Conservation (phyloP, 768 basidiomycete species). For the Suillus hirtellus region DNA sequence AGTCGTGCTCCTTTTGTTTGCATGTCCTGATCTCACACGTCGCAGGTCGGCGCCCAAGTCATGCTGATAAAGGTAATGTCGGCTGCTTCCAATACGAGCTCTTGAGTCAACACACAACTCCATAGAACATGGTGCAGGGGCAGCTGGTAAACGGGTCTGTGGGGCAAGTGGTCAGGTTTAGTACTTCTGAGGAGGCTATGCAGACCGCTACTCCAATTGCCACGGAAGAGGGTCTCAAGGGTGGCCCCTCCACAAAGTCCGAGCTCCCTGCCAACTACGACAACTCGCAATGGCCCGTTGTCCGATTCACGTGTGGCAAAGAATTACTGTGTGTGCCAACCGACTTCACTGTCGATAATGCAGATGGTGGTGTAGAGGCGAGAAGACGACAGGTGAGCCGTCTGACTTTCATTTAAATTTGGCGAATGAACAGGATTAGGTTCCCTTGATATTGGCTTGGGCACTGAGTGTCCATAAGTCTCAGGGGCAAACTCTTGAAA, state of each 20-base stretch:
- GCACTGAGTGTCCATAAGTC: conserved; percentile 88
- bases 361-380: conserved; percentile 59
- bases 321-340: conserved; percentile 50
- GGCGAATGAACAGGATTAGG: conserved; percentile 31
- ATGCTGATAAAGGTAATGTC: conserved; percentile 69
- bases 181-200: conserved; percentile 43
- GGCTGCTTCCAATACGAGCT: background rate
- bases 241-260: conserved; percentile 16
- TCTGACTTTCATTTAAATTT: conserved; percentile 52
- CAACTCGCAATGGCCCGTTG: conserved; percentile 55
- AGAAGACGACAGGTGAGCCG: conserved; percentile 52
- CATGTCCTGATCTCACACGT: conserved; percentile 10
- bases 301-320: conserved; percentile 54
- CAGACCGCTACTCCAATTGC: conserved; percentile 39
- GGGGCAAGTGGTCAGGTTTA: conserved; percentile 54
- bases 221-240: conserved; percentile 33
- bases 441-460: conserved; percentile 77
- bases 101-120: conserved; percentile 3
- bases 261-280: conserved; percentile 26
- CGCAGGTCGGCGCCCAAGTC: conserved; percentile 78
- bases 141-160: conserved; percentile 70
- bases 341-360: conserved; percentile 66
- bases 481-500: conserved; percentile 85
- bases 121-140: conserved; percentile 69
- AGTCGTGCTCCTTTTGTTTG: conserved; percentile 1